A percentile compares a stretch with the other conserved stretches of the same genome.
Conservation (phyloP, 352 stramenopile genomes). For the Globisporangium viniferum region DNA sequence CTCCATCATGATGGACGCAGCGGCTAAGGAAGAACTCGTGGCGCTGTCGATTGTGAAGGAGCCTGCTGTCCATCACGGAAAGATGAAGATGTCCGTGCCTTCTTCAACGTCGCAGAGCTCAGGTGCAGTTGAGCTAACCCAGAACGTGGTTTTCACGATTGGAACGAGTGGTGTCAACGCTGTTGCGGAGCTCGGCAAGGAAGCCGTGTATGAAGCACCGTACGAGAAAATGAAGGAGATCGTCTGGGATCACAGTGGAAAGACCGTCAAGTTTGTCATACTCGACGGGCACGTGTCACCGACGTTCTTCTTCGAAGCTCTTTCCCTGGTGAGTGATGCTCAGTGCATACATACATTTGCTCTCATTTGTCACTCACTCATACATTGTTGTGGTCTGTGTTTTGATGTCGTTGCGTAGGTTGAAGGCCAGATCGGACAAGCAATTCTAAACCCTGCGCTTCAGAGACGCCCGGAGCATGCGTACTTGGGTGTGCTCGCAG, state of each 20-base stretch:
- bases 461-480: slow-evolving; percentile 38
- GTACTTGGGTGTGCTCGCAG: slow-evolving; percentile 67
- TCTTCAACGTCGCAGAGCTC: background rate
- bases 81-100: slow-evolving; percentile 29
- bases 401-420: slow-evolving; percentile 18
- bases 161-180: slow-evolving; percentile 34
- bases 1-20: slow-evolving; percentile 10
- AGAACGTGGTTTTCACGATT: slow-evolving; percentile 50
- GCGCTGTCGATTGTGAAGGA: slow-evolving; percentile 18
- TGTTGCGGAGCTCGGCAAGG: slow-evolving; percentile 30
- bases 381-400: background rate
- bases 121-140: slow-evolving; percentile 1
- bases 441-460: slow-evolving; percentile 27
- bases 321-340: slow-evolving; percentile 23
- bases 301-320: slow-evolving; percentile 40
- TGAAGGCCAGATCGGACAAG: slow-evolving; percentile 37
- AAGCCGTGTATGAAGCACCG: slow-evolving; percentile 38
- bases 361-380: background rate
- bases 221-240: slow-evolving; percentile 53
- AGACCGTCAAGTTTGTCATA: slow-evolving; percentile 45
- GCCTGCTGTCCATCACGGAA: slow-evolving; percentile 39
- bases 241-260: slow-evolving; percentile 65
- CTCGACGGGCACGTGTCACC: slow-evolving; percentile 28
- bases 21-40: slow-evolving; percentile 4
- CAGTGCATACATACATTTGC: too few relatives aligned